Evolutionary conservation across 2,329 filamentous ascomycete species (phyloP).

Genomic region (Dactylellina cionopaga): DNA sequence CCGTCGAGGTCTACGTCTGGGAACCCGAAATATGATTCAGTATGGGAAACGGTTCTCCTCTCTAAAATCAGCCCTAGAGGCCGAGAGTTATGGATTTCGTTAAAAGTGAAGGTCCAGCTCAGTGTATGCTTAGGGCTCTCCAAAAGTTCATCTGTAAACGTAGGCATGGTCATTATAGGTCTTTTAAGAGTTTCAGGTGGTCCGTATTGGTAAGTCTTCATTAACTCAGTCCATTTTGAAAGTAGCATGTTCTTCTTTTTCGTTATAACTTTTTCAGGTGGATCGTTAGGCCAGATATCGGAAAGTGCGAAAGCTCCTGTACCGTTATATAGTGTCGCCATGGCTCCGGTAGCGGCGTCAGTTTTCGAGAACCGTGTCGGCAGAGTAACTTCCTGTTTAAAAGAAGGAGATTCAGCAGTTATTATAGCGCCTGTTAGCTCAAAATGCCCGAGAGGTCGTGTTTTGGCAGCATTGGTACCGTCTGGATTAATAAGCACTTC

Average conservation of each 20-base stretch:
- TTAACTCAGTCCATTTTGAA: background rate
- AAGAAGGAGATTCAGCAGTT: background rate
- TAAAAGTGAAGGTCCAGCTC: conserved; percentile 3
- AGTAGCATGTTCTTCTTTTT: background rate
- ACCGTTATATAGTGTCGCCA: background rate
- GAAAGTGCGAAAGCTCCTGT: background rate
- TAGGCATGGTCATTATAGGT: background rate
- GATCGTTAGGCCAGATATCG: background rate
- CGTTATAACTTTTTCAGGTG: background rate
- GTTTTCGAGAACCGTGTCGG: background rate
- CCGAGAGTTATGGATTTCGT: background rate
- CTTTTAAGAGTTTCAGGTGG: background rate
- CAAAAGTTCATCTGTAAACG: background rate
- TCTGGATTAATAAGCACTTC: background rate
- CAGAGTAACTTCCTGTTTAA: background rate
- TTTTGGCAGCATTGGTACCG: background rate
- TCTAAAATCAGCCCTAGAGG: background rate
- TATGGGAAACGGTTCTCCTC: background rate
- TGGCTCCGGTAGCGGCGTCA: background rate
- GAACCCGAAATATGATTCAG: conserved; percentile 3
- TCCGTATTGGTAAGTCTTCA: background rate
- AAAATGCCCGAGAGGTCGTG: background rate
- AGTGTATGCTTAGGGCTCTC: background rate
- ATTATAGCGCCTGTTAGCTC: background rate
- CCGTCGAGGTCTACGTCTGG: background rate